Evolutionary conservation across 2,329 filamentous ascomycete species (phyloP).

Genomic region (Alternaria brassicicola): DNA sequence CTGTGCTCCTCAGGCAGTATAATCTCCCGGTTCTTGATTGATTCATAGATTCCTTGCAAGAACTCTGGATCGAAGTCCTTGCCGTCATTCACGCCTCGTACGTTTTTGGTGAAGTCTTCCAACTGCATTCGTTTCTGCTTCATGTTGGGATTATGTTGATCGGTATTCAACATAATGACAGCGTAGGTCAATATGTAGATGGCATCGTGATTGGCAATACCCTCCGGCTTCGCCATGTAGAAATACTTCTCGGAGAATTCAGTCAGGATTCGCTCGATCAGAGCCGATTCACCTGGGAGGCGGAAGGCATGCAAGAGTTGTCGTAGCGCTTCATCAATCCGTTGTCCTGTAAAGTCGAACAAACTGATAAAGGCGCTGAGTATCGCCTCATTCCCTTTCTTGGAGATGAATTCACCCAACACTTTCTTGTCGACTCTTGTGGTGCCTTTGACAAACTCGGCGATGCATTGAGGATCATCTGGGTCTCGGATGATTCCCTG

Average conservation of each 20-base stretch:
- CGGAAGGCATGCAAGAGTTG: conserved; percentile 90
- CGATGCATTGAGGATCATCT: conserved; percentile 76
- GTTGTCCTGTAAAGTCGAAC: conserved; percentile 88
- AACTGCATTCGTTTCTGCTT: conserved; percentile 84
- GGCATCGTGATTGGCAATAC: conserved; percentile 83
- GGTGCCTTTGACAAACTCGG: conserved; percentile 86
- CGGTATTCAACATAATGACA: conserved; percentile 97
- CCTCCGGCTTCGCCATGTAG: conserved; percentile 69
- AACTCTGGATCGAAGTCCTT: conserved; percentile 85
- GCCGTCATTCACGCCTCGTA: conserved; percentile 87
- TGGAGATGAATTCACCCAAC: conserved; percentile 91
- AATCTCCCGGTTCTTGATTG: conserved; percentile 91
- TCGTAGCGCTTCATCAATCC: conserved; percentile 87
- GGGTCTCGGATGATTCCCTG: conserved; percentile 83
- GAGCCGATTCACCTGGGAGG: conserved; percentile 86
- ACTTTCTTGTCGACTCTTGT: conserved; percentile 87
- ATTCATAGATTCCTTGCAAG: conserved; percentile 84
- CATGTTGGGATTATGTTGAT: conserved; percentile 93
- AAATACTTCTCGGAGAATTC: conserved; percentile 88
- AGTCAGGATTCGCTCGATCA: conserved; percentile 92
- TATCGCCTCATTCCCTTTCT: conserved; percentile 84
- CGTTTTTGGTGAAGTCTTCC: conserved; percentile 81
- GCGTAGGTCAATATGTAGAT: conserved; percentile 92
- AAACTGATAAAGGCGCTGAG: conserved; percentile 81
- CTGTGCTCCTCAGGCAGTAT: conserved; percentile 97